Base-by-base conservation (phyloP, 805 yeast genomes). In the Candida sphagnicola region DNA sequence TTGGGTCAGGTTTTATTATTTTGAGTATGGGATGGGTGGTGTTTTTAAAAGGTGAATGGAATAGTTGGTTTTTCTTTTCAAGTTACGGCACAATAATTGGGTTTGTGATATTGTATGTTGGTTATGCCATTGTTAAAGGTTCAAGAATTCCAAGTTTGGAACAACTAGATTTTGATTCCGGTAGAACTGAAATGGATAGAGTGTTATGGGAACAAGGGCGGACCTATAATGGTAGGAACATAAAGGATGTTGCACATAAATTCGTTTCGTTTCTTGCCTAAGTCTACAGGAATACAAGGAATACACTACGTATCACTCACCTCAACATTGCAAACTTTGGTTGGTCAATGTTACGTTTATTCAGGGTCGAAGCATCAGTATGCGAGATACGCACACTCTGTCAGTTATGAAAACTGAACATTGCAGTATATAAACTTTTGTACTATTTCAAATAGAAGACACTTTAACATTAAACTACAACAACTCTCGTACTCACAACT, bases 101-200 rank as follows among this genome's bases (percentile, higher is more conserved):
- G 4, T 80, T 81, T 55, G 58, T 62, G 1, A 48, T 73, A 1
- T 67, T 77, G 28, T 83, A 74, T 49, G 13, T 68, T 21, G 74
- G 77, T 1, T 81, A 82, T 59, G 80, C 79, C 51, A 30, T 78
- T 0, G 52, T 79, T 12, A 74, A 78, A 42, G 77, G 86, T 8
- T 80, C 90, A 1, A 74, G 78, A 45, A 64, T 82, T 8, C 85
- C 79, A 37, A 72, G 85, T 35, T 61, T 85, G 33, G 90, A 84
- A 48, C 82, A 85, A 33, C 56, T 87, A 43, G 95, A 88, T 57
- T 73, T 84, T 54, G 95, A 88, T 57, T 75, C 87, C 0, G 95
- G 95, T 2, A 67, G 95, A 50, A 71, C 93, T 36, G 95, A 87
- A 55, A 78, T 82, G 62, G 96, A 88, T 59, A 67, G 88, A 35